Conservation (phyloP, 2,329 filamentous ascomycete genomes). For the Pseudocercospora macadamiae region DNA sequence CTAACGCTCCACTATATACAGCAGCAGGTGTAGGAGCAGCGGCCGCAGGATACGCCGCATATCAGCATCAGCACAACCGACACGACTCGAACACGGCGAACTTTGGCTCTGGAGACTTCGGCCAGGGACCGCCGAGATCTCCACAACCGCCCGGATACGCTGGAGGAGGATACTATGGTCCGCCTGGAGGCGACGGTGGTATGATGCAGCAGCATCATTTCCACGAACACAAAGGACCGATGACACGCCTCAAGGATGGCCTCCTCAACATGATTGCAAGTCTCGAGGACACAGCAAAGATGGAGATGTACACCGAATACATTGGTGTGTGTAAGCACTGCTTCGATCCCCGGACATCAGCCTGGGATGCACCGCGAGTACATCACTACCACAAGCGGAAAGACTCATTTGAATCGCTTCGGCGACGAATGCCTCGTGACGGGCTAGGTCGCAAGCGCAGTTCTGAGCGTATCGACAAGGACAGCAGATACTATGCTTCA, state of each 20-base stretch:
- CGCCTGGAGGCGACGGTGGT: conserved; percentile 17
- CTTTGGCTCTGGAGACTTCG: conserved; percentile 18
- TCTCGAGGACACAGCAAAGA: conserved; percentile 64
- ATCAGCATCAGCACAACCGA: conserved; percentile 40
- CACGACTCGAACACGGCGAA: conserved; percentile 19
- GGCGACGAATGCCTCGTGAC: conserved; percentile 32
- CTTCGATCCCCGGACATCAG: conserved; percentile 62
- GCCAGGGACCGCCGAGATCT: conserved; percentile 27
- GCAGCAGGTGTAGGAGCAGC: conserved; percentile 51
- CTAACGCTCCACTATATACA: conserved; percentile 49
- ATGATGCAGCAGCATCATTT: conserved; percentile 29
- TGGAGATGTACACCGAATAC: conserved; percentile 69
- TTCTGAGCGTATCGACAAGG: conserved; percentile 58
- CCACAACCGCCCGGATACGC: conserved; percentile 15
- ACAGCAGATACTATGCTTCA: conserved; percentile 60
- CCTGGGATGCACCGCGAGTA: conserved; percentile 61
- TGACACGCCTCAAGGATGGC: conserved; percentile 64
- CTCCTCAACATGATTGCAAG: conserved; percentile 39
- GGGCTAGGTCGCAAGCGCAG: conserved; percentile 35
- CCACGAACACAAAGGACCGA: conserved; percentile 60
- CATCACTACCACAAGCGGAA: conserved; percentile 55
- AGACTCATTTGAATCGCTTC: conserved; percentile 36
- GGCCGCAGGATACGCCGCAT: conserved; percentile 45
- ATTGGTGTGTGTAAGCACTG: conserved; percentile 68
- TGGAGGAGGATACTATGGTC: conserved; percentile 21